Base-by-base conservation (phyloP, 805 yeast genomes). In the Spathaspora passalidarum region DNA sequence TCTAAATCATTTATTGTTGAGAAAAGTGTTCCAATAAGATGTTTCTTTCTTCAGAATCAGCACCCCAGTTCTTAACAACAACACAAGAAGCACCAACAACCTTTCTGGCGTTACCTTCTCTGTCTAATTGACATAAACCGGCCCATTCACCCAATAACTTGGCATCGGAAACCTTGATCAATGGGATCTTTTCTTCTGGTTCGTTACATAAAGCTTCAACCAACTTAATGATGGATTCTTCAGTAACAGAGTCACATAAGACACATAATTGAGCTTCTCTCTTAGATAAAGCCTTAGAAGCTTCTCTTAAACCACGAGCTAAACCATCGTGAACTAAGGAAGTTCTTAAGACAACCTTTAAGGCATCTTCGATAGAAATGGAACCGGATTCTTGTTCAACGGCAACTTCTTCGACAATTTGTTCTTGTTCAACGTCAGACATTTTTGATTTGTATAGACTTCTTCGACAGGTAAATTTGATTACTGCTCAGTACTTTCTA, bases 141-240 rank as follows among this genome's bases (percentile, higher is more conserved):
- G 98, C 98, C 99, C 99, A 94, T 84, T 94, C 98, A 84, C 99
- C 99, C 73, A 94, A 85, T 82, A 89, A 88, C 86, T 94, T 94
- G 72, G 98, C 97, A 73, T 94, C 99, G 66, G 98, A 88, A 65
- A 94, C 98, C 87, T 94, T 94, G 86, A 94, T 87, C 78, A 94
- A 82, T 68, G 99, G 98, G 63, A 92, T 89, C 81, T 88, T 88
- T 78, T 84, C 82, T 73, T 88, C 96, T 70, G 95, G 89, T 79
- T 89, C 96, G 82, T 91, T 88, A 83, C 98, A 92, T 72, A 94
- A 86, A 80, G 97, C 98, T 86, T 94, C 98, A 68, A 94, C 94
- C 75, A 94, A 88, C 81, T 91, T 90, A 74, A 87, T 80, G 81
- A 94, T 94, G 63, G 94, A 84, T 66, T 82, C 95, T 84, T 94